A percentile compares a stretch with the other conserved stretches of the same genome.
phyloP scores from a whole-genome alignment of 495 filamentous ascomycete species.

The Aspergillus asperescens region DNA sequence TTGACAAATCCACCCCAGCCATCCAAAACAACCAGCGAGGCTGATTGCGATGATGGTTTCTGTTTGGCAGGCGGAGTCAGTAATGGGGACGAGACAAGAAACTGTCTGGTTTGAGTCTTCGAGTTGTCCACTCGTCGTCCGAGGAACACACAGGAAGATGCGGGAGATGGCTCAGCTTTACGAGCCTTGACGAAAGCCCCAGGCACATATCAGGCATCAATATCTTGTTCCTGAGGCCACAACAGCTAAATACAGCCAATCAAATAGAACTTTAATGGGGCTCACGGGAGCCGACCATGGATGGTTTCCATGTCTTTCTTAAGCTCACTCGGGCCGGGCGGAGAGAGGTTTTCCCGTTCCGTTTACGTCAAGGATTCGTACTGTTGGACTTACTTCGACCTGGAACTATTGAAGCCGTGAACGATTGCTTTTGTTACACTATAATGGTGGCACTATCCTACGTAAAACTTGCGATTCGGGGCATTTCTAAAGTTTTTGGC shows the following conservation, averaged over 20 bases:
- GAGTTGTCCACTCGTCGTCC: conserved; percentile 31
- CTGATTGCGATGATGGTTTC: conserved; percentile 12
- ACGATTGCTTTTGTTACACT: too few species aligned
- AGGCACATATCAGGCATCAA: conserved; percentile 25
- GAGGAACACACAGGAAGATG: conserved; percentile 31
- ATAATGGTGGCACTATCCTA: too few species aligned
- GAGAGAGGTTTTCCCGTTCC: background rate
- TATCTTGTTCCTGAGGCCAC: conserved; percentile 12
- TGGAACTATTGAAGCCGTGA: too few species aligned
- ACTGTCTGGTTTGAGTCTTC: conserved; percentile 26
- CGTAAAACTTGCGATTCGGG: too few species aligned
- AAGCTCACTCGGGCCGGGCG: background rate
- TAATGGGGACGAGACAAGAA: conserved; percentile 18
- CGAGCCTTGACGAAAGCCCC: conserved; percentile 14
- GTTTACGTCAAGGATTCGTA: too few species aligned
- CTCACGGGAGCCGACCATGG: conserved; percentile 14
- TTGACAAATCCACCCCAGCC: conserved; percentile 21
- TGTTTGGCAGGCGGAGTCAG: conserved; percentile 13
- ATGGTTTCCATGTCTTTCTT: background rate
- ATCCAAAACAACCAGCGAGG: conserved; percentile 14
- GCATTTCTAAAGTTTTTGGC: too few species aligned
- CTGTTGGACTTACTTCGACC: too few species aligned
- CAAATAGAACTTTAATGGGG: conserved; percentile 1
- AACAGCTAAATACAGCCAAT: background rate
- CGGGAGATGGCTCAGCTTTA: conserved; percentile 14